Percentiles rank a stretch among this genome's conserved stretches.
These are phyloP conservation scores for Primulina huaijiensis DNA, from an alignment of 257 asterid genomes.

Conservation along the genomic window DNA sequence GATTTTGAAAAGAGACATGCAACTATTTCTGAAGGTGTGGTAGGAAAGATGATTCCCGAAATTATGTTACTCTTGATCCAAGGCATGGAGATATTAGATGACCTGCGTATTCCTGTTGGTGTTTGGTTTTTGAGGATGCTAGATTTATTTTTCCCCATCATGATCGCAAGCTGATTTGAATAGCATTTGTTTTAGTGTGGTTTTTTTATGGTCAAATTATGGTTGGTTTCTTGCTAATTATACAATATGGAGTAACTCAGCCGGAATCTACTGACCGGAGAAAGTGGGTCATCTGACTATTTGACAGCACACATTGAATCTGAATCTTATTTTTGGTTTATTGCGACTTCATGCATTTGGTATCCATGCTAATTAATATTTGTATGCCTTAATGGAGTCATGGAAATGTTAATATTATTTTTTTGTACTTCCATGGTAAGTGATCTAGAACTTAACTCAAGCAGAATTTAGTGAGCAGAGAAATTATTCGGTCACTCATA, in stretches of 20 bases:
- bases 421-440: background rate
- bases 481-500: background rate
- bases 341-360: background rate
- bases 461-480: background rate
- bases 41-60: background rate
- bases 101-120: constrained; percentile 8
- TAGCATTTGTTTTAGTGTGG: background rate
- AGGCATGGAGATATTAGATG: constrained; percentile 2
- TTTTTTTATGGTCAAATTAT: constrained; percentile 9
- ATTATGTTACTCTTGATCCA: constrained; percentile 11
- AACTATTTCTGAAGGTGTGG: constrained; percentile 5
- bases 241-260: background rate
- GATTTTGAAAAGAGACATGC: constrained; percentile 10
- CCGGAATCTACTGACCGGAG: constrained; percentile 7
- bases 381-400: constrained; percentile 2
- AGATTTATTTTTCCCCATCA: constrained; percentile 10
- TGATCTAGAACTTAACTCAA: constrained; percentile 7
- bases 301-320: background rate
- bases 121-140: constrained; percentile 22
- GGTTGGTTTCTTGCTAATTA: constrained; percentile 3
- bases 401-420: constrained; percentile 10
- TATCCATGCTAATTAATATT: constrained; percentile 6
- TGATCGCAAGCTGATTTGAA: constrained; percentile 4
- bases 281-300: background rate
- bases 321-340: background rate